Conservation (phyloP, 768 basidiomycete genomes). For the Pleurotus sapidus region DNA sequence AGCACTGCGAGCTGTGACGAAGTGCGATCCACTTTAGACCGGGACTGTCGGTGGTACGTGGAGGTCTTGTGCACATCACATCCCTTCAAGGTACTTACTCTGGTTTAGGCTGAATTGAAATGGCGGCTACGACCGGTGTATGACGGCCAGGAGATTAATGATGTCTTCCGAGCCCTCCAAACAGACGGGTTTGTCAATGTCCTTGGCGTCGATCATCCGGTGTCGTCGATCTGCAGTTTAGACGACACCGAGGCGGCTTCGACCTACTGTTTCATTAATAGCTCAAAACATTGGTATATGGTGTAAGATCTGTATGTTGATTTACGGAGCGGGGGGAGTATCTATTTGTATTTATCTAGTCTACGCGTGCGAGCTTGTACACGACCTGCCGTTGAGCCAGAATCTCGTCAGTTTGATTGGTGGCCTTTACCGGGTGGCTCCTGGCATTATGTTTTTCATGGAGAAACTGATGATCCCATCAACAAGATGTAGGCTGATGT, state of each 20-base stretch:
- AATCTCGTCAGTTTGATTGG: too few relatives aligned
- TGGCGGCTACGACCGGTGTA: constrained; percentile 73
- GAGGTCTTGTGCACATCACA: constrained; percentile 15
- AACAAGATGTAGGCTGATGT: too few relatives aligned
- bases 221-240: constrained; percentile 24
- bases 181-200: constrained; percentile 48
- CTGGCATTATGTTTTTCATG: too few relatives aligned
- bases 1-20: constrained; percentile 66
- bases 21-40: constrained; percentile 67
- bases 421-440: too few relatives aligned
- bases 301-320: constrained; percentile 27
- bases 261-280: constrained; percentile 57
- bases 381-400: too few relatives aligned
- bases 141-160: constrained; percentile 71
- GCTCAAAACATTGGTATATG: constrained; percentile 65
- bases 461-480: too few relatives aligned
- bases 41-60: constrained; percentile 64
- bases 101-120: constrained; percentile 56
- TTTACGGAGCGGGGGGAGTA: too few relatives aligned
- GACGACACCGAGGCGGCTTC: constrained; percentile 51
- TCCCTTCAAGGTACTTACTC: constrained; percentile 3
- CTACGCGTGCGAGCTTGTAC: too few relatives aligned
- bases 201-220: constrained; percentile 20
- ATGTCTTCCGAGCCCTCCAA: constrained; percentile 52
- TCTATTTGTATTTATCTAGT: too few relatives aligned